Conservation (phyloP, 2,329 filamentous ascomycete species). For the Epichloe sylvatica region DNA sequence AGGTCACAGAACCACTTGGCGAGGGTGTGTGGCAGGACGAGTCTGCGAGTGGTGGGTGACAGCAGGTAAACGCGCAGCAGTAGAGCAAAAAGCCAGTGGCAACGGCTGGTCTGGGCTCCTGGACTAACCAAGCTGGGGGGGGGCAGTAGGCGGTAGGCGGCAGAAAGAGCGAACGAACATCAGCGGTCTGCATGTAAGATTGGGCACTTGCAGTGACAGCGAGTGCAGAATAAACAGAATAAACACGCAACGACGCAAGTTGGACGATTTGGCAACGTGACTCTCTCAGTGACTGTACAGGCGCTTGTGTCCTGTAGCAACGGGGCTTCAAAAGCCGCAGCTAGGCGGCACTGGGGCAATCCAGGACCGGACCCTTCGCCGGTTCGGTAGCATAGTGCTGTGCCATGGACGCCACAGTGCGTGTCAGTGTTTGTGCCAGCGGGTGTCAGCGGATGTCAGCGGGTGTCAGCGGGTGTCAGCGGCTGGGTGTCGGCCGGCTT, state of each 20-base stretch:
- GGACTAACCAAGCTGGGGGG: constrained; percentile 4
- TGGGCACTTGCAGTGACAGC: no score
- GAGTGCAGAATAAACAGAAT: no score
- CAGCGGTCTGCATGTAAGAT: neutral
- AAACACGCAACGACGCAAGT: no score
- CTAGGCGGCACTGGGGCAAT: no score
- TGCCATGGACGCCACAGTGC: neutral
- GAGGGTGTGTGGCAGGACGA: neutral
- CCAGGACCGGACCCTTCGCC: no score
- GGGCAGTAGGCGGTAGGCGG: neutral
- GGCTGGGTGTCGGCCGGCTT: neutral
- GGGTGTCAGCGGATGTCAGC: neutral
- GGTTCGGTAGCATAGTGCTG: neutral
- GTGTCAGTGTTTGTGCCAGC: neutral
- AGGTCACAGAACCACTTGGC: neutral
- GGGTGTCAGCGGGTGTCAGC: neutral
- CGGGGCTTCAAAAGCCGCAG: no score
- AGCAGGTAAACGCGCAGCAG: neutral
- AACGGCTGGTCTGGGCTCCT: constrained; percentile 7
- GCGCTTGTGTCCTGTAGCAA: no score
- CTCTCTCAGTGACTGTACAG: neutral
- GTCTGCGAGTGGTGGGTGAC: neutral
- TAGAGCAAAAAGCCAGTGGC: constrained; percentile 5
- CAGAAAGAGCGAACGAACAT: neutral
- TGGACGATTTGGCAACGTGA: no score